phyloP scores from a whole-genome alignment of 768 basidiomycete genomes.

The Termitomyces eurrhizus region DNA sequence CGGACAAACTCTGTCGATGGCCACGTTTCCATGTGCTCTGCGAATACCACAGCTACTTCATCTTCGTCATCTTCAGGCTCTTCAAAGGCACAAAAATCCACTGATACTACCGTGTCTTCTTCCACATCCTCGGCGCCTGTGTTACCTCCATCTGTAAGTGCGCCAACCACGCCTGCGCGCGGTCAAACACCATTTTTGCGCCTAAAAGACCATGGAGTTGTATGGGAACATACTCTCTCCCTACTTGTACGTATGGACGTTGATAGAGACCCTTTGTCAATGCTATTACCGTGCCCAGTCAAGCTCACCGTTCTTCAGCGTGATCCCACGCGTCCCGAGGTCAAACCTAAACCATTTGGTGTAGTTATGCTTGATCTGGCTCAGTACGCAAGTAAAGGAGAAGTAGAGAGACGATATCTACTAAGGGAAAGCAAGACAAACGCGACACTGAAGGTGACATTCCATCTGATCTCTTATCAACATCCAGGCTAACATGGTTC shows the following conservation, averaged over 20 bases:
- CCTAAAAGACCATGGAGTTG: slow-evolving; percentile 61
- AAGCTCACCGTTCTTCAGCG: slow-evolving; percentile 65
- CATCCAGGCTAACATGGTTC: not conserved
- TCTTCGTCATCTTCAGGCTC: slow-evolving; percentile 14
- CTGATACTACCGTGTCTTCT: slow-evolving; percentile 5
- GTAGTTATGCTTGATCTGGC: slow-evolving; percentile 68
- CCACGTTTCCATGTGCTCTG: slow-evolving; percentile 12
- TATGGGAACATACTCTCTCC: slow-evolving; percentile 57
- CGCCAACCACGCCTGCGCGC: slow-evolving; percentile 35
- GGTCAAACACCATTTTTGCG: slow-evolving; percentile 59
- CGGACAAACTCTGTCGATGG: slow-evolving; percentile 10
- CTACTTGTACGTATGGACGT: slow-evolving; percentile 58
- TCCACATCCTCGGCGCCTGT: slow-evolving; percentile 10
- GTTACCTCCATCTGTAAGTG: slow-evolving; percentile 6
- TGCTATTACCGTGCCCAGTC: slow-evolving; percentile 56
- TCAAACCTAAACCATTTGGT: slow-evolving; percentile 45
- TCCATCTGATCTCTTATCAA: not conserved
- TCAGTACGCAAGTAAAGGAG: slow-evolving; percentile 62
- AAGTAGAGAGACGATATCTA: slow-evolving; percentile 61
- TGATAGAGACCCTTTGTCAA: slow-evolving; percentile 40
- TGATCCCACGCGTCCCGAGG: slow-evolving; percentile 48
- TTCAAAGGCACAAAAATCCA: slow-evolving; percentile 8
- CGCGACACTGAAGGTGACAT: slow-evolving; percentile 64
- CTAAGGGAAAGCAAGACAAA: slow-evolving; percentile 75
- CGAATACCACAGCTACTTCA: slow-evolving; percentile 13